These are phyloP conservation scores for Myxozyma neglecta DNA, from an alignment of 805 yeast species.

Conservation along the genomic window DNA sequence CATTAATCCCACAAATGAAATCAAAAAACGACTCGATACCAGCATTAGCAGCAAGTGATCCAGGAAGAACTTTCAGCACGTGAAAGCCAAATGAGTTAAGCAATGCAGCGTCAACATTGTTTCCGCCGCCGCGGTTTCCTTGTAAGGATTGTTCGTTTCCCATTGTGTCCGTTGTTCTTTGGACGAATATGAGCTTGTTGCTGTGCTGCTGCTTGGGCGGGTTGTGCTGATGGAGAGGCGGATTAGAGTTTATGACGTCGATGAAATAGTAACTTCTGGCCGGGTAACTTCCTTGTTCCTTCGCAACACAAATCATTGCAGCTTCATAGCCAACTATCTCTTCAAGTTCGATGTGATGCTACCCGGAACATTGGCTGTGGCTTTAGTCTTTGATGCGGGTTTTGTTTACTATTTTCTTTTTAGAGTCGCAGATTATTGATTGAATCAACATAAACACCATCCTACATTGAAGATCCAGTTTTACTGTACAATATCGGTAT, in stretches of 20 bases:
- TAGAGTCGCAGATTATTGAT: no score
- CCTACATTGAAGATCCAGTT: no score
- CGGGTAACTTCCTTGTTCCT: no score
- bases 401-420: no score
- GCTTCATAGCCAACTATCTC: no score
- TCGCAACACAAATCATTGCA: no score
- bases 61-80: constrained; percentile 51
- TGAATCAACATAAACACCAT: no score
- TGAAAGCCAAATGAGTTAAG: constrained; percentile 52
- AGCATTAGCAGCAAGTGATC: constrained; percentile 50
- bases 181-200: not conserved
- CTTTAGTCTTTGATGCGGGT: no score
- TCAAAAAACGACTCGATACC: constrained; percentile 87
- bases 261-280: no score
- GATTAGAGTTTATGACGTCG: not conserved
- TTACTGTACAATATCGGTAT: no score
- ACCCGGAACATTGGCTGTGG: no score
- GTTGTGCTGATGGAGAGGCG: not conserved
- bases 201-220: not conserved
- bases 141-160: constrained; percentile 29
- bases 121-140: not conserved
- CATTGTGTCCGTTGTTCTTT: not conserved
- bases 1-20: constrained; percentile 76
- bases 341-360: no score
- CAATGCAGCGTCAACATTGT: constrained; percentile 2